phyloP scores from a whole-genome alignment of 1,284 basidiomycete species.

The Phenoliferia sp. region DNA sequence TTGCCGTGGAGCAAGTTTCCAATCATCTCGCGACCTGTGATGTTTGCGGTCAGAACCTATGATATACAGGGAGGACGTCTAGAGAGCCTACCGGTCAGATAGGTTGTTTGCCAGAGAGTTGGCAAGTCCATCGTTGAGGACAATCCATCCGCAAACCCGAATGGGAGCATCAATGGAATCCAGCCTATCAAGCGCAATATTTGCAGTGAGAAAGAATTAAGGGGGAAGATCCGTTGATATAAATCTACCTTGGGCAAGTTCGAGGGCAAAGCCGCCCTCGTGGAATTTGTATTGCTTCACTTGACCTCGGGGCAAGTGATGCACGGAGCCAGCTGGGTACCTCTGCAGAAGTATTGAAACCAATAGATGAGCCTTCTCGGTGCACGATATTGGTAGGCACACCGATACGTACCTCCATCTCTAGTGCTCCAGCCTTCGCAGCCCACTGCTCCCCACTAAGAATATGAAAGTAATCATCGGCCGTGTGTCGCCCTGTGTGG shows the following conservation, averaged over 20 bases:
- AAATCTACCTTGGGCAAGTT: constrained; percentile 78
- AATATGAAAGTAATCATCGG: constrained; percentile 97
- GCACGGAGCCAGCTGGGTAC: constrained; percentile 77
- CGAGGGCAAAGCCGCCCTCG: constrained; percentile 88
- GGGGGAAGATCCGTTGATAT: too few species aligned
- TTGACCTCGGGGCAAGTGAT: constrained; percentile 72
- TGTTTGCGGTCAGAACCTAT: neutral
- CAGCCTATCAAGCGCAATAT: constrained; percentile 39
- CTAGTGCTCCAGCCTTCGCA: constrained; percentile 70
- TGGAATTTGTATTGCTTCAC: constrained; percentile 98
- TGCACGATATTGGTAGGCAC: neutral
- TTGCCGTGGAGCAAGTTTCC: constrained; percentile 78
- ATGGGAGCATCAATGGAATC: constrained; percentile 58
- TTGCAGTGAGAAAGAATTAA: neutral
- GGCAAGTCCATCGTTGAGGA: constrained; percentile 83
- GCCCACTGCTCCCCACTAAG: constrained; percentile 89
- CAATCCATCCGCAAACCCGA: constrained; percentile 80
- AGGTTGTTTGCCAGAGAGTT: constrained; percentile 72
- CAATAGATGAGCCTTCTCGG: neutral
- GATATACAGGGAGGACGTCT: neutral
- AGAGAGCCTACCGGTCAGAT: constrained; percentile 57
- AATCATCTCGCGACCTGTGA: constrained; percentile 61
- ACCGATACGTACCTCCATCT: constrained; percentile 57
- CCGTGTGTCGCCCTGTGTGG: constrained; percentile 87
- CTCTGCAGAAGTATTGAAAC: constrained; percentile 38